Percentiles rank a stretch among this genome's conserved stretches.
Conservation (phyloP, 495 filamentous ascomycete genomes). For the Saxophila tyrrhenica region DNA sequence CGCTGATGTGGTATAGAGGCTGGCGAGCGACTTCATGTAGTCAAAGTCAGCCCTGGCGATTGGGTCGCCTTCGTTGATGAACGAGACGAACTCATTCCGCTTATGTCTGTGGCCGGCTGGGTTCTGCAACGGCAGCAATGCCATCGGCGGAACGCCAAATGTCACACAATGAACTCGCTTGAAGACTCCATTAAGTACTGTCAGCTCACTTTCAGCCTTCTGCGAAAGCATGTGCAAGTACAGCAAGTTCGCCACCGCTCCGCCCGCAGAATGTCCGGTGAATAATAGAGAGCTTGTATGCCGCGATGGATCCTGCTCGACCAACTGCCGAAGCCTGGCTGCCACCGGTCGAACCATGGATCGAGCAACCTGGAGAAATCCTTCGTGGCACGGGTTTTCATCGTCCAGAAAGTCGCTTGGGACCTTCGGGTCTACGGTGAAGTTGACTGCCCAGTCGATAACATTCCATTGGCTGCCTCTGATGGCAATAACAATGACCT, state of each 20-base stretch:
- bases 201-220: slow-evolving; percentile 51
- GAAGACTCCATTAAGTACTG: slow-evolving; percentile 52
- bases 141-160: slow-evolving; percentile 70
- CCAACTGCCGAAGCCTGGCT: slow-evolving; percentile 49
- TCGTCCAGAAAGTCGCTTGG: slow-evolving; percentile 65
- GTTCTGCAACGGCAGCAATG: slow-evolving; percentile 52
- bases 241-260: slow-evolving; percentile 64
- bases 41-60: slow-evolving; percentile 60
- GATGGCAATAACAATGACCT: slow-evolving; percentile 70
- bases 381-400: slow-evolving; percentile 63
- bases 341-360: slow-evolving; percentile 67
- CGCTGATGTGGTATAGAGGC: slow-evolving; percentile 50
- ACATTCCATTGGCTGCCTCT: slow-evolving; percentile 60
- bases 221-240: slow-evolving; percentile 66
- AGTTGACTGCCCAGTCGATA: slow-evolving; percentile 76
- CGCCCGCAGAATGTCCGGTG: slow-evolving; percentile 75
- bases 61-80: slow-evolving; percentile 78
- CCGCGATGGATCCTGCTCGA: slow-evolving; percentile 58
- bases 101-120: slow-evolving; percentile 36
- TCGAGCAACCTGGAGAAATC: slow-evolving; percentile 61
- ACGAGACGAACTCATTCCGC: slow-evolving; percentile 56
- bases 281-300: slow-evolving; percentile 54
- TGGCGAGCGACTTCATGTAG: slow-evolving; percentile 59
- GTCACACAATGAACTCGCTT: slow-evolving; percentile 70
- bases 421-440: slow-evolving; percentile 49